Conservation (phyloP, 345 rosid genomes). For the Gynandropsis gynandra region DNA sequence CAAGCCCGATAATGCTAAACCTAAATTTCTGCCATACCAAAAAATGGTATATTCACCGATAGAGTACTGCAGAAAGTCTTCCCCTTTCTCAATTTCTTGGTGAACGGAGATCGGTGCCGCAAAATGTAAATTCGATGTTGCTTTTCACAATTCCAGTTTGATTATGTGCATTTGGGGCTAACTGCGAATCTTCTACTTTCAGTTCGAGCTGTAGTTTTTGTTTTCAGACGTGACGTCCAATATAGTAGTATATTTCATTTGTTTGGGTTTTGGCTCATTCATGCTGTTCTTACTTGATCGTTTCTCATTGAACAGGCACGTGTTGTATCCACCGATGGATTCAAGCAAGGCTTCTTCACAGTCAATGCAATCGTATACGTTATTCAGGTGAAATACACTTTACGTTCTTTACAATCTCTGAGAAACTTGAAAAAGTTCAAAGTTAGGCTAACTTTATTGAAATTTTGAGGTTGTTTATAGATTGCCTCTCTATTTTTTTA, state of each 20-base stretch:
- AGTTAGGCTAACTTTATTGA: neutral
- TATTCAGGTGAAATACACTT: slow-evolving; percentile 15
- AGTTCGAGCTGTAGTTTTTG: slow-evolving; percentile 65
- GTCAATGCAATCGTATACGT: too few relatives aligned
- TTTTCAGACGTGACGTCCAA: slow-evolving; percentile 44
- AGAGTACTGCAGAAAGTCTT: slow-evolving; percentile 97
- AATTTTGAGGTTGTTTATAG: too few relatives aligned
- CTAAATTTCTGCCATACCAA: too few relatives aligned
- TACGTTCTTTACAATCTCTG: neutral
- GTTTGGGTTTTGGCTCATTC: neutral
- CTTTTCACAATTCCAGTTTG: neutral
- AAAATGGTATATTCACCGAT: too few relatives aligned
- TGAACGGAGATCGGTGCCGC: slow-evolving; percentile 63
- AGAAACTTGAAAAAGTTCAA: slow-evolving; percentile 3
- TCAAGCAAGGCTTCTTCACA: too few relatives aligned
- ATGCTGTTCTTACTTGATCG: too few relatives aligned
- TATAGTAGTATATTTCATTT: neutral
- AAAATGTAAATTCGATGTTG: neutral
- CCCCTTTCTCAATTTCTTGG: slow-evolving; percentile 85
- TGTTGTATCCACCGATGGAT: too few relatives aligned
- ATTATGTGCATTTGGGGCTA: slow-evolving; percentile 2
- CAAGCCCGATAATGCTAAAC: too few relatives aligned
- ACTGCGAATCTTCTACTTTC: slow-evolving; percentile 13
- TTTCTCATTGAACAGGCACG: too few relatives aligned
- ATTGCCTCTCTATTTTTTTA: too few relatives aligned